phyloP scores from a whole-genome alignment of 139 green algal species.

The Yamagishiella unicocca region DNA sequence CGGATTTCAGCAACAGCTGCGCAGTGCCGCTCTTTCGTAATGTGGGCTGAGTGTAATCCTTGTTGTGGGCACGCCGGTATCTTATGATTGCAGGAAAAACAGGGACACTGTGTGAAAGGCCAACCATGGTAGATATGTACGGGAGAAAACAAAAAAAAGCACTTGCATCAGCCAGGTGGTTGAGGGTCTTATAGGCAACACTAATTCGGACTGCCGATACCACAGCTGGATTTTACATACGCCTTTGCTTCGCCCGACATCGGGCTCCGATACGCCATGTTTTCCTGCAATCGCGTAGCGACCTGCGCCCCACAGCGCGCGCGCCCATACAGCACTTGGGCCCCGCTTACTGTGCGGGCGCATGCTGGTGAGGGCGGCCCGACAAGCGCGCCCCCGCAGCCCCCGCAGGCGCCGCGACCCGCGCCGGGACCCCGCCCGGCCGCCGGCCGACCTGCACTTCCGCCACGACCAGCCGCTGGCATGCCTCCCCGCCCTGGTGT shows the following conservation, averaged over 20 bases:
- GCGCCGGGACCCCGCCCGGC: background rate
- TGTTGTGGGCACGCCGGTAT: no score
- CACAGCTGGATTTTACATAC: background rate
- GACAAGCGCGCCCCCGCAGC: background rate
- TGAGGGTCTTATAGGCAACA: no score
- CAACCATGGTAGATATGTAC: no score
- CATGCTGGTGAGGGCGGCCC: background rate
- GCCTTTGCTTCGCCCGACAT: background rate
- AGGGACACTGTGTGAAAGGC: no score
- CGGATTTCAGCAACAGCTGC: no score
- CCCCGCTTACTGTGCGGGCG: background rate
- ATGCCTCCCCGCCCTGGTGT: constrained; percentile 7
- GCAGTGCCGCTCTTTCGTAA: no score
- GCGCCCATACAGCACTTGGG: background rate
- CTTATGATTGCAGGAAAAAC: no score
- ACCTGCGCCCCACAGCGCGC: background rate
- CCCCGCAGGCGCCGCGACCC: background rate
- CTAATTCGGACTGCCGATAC: no score
- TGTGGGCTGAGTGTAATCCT: no score
- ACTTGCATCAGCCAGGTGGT: no score
- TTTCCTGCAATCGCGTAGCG: background rate
- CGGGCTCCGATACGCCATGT: background rate
- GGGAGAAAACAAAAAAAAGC: no score
- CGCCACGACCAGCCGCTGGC: background rate
- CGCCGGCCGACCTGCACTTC: background rate